Percentiles rank a stretch among this genome's conserved stretches.
Conservation (phyloP, 169 alveolate genomes). For the Babesia sp. region DNA sequence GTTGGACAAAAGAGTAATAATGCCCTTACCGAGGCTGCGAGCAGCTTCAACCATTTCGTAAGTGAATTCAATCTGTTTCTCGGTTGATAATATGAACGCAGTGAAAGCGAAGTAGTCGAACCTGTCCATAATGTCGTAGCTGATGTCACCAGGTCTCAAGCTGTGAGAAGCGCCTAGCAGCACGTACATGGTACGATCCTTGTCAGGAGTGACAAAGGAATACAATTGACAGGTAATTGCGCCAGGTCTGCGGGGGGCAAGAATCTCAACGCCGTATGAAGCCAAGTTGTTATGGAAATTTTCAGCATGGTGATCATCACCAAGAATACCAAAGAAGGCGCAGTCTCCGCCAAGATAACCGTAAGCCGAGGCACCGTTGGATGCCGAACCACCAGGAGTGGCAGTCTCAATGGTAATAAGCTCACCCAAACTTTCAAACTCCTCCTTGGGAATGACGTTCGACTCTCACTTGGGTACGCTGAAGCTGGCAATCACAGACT, state of each 20-base stretch:
- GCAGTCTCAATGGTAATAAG: neutral
- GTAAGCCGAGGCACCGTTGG: constrained; percentile 9
- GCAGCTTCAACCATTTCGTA: constrained; percentile 13
- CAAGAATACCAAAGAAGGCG: neutral
- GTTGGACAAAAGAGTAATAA: constrained; percentile 6
- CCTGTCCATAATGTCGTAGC: neutral
- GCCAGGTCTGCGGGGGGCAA: neutral
- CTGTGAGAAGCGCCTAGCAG: constrained; percentile 12
- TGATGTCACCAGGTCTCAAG: neutral
- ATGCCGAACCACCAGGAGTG: neutral
- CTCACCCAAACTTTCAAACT: neutral
- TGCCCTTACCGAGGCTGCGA: neutral
- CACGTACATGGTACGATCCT: constrained; percentile 20
- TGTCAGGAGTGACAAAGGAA: constrained; percentile 7
- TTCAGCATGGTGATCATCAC: neutral
- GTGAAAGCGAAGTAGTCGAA: constrained; percentile 5
- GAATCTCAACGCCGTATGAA: neutral
- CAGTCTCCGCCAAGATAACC: constrained; percentile 1
- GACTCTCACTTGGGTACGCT: constrained; percentile 1
- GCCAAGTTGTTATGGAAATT: neutral
- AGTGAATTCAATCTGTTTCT: neutral
- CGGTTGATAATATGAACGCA: constrained; percentile 3
- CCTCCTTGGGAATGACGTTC: neutral
- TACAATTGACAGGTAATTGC: neutral
- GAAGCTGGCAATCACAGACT: neutral